Evolutionary conservation across 371 early-diverging fungal species (phyloP).

Genomic region (Syncephalis plumigaleata): DNA sequence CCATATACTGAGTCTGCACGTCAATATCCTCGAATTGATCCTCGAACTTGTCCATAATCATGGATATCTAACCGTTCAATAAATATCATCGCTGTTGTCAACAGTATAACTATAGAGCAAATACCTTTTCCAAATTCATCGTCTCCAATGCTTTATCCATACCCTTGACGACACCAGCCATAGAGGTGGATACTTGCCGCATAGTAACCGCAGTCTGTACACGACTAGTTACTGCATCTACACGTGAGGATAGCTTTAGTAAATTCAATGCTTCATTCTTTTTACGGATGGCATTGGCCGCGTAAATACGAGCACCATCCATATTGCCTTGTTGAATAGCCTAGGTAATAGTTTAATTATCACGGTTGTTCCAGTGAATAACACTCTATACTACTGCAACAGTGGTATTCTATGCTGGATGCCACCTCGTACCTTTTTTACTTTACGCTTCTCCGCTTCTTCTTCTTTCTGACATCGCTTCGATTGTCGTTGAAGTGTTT

Average conservation of each 20-base stretch:
- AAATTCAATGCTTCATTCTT: conserved; percentile 86
- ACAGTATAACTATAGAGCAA: no score
- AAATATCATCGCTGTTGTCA: no score
- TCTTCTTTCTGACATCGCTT: conserved; percentile 80
- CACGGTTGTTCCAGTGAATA: no score
- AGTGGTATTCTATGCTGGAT: background rate
- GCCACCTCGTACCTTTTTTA: conserved; percentile 59
- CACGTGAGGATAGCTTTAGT: conserved; percentile 67
- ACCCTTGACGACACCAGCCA: conserved; percentile 74
- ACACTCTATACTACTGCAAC: no score
- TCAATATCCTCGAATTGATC: conserved; percentile 85
- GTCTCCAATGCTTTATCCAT: conserved; percentile 82
- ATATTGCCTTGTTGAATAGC: conserved; percentile 86
- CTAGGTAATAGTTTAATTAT: conserved; percentile 13
- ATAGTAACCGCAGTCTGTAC: conserved; percentile 93
- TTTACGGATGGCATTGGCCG: conserved; percentile 95
- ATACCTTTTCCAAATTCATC: conserved; percentile 89
- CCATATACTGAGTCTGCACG: conserved; percentile 86
- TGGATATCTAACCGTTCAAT: no score
- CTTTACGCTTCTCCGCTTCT: conserved; percentile 50
- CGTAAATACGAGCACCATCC: conserved; percentile 89
- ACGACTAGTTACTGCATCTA: conserved; percentile 82
- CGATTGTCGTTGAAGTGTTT: conserved; percentile 69
- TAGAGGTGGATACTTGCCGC: conserved; percentile 50
- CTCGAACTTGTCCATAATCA: conserved; percentile 92